Evolutionary conservation across 1,284 basidiomycete genomes (phyloP).

Genomic region (Malassezia obtusa): DNA sequence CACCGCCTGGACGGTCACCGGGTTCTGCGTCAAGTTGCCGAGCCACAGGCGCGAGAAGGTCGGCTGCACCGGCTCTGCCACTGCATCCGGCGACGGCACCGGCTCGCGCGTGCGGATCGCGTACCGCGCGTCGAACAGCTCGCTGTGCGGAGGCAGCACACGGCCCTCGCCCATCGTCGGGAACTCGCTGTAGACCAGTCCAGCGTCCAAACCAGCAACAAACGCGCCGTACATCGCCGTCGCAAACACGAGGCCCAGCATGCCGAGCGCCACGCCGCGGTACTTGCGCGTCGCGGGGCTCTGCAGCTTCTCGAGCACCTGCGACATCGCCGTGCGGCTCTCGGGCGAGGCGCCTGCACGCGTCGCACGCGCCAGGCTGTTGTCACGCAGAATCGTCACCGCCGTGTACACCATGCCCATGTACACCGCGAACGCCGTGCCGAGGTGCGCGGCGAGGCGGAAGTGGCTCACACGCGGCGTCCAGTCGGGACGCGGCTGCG

Average conservation of each 20-base stretch:
- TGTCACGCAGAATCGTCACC: slow-evolving; percentile 61
- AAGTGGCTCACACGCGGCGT: slow-evolving; percentile 84
- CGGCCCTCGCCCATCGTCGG: slow-evolving; percentile 81
- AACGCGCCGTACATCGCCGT: slow-evolving; percentile 92
- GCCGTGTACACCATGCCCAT: slow-evolving; percentile 81
- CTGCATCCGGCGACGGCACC: slow-evolving; percentile 49
- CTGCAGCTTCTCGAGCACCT: slow-evolving; percentile 15
- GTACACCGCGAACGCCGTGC: slow-evolving; percentile 80
- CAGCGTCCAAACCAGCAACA: slow-evolving; percentile 93
- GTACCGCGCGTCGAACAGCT: slow-evolving; percentile 58
- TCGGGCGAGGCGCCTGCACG: slow-evolving; percentile 54
- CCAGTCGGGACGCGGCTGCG: slow-evolving; percentile 30
- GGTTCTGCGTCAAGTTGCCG: slow-evolving; percentile 92
- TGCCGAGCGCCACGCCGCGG: slow-evolving; percentile 21
- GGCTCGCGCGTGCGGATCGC: slow-evolving; percentile 54
- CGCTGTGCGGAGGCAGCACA: slow-evolving; percentile 68
- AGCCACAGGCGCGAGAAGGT: slow-evolving; percentile 51
- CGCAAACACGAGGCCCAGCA: slow-evolving; percentile 33
- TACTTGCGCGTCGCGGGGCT: slow-evolving; percentile 24
- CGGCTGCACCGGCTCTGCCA: slow-evolving; percentile 10
- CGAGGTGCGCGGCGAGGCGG: slow-evolving; percentile 84
- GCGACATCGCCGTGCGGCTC: not conserved
- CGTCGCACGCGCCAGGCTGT: slow-evolving; percentile 49
- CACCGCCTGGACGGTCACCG: slow-evolving; percentile 92
- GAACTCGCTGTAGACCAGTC: slow-evolving; percentile 93